These are phyloP conservation scores for Cordyceps tenuipes DNA, from an alignment of 2,329 filamentous ascomycete genomes.

Conservation along the genomic window DNA sequence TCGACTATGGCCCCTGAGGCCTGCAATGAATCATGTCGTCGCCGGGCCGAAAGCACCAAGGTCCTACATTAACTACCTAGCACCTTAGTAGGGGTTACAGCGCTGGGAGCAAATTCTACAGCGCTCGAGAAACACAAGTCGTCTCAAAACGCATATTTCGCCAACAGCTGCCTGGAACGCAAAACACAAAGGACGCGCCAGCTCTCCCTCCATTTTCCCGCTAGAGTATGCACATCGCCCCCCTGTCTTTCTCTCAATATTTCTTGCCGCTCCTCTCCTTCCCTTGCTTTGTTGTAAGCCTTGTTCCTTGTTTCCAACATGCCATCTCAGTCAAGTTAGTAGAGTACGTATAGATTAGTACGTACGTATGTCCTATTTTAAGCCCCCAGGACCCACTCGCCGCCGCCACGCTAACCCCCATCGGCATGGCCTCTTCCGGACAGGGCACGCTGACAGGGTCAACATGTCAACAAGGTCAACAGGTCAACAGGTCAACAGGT, in stretches of 20 bases:
- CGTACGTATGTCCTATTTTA: not conserved
- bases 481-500: not conserved
- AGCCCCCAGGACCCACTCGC: not conserved
- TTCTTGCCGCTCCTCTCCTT: not conserved
- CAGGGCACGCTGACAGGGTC: not conserved
- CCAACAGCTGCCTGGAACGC: not conserved
- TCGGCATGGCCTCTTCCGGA: not conserved
- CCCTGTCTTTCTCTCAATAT: not conserved
- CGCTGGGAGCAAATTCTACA: not conserved
- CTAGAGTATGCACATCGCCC: not conserved
- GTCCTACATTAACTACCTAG: not conserved
- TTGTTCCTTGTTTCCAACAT: not conserved
- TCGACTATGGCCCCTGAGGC: not conserved
- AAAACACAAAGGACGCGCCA: constrained; percentile 1
- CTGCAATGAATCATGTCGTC: not conserved
- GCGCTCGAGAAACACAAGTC: too few species aligned
- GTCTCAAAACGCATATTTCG: not conserved
- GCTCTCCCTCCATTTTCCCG: not conserved
- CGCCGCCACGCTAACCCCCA: not conserved
- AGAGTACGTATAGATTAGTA: too few species aligned
- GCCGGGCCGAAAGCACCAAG: not conserved
- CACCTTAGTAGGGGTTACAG: too few species aligned
- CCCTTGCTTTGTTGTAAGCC: not conserved
- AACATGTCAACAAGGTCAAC: not conserved
- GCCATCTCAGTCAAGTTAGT: not conserved